phyloP scores from a whole-genome alignment of 164 flowering plant species.

The Stephania cephalantha region DNA sequence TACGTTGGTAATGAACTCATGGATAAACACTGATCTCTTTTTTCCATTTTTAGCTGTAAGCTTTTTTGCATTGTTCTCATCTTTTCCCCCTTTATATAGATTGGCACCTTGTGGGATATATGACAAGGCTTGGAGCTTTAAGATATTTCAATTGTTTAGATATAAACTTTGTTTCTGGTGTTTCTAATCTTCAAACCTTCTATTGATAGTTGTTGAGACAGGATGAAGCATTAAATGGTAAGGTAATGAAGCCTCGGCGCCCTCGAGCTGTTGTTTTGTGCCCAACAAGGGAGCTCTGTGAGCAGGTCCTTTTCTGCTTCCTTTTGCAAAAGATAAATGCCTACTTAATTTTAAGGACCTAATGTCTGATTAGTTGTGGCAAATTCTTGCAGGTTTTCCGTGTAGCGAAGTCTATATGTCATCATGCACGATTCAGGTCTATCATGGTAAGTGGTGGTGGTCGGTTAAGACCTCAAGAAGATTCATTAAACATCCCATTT shows the following conservation, averaged over 20 bases:
- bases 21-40: too few species aligned
- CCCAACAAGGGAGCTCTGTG: conserved; percentile 94
- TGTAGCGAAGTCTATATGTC: conserved; percentile 86
- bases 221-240: conserved; percentile 64
- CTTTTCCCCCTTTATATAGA: too few species aligned
- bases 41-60: too few species aligned
- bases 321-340: neutral
- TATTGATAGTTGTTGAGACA: conserved; percentile 59
- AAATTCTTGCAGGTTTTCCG: conserved; percentile 65
- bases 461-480: conserved; percentile 88
- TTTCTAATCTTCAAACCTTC: neutral
- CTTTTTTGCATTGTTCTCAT: too few species aligned
- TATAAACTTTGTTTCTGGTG: too few species aligned
- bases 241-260: conserved; percentile 83
- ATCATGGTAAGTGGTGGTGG: conserved; percentile 98
- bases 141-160: too few species aligned
- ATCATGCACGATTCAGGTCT: conserved; percentile 89
- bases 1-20: too few species aligned
- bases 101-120: too few species aligned
- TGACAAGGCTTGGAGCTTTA: too few species aligned
- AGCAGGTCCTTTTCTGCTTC: conserved; percentile 51
- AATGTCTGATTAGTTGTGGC: neutral
- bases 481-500: conserved; percentile 65
- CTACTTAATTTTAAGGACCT: neutral
- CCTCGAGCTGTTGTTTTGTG: conserved; percentile 92